phyloP scores from a whole-genome alignment of 768 basidiomycete species.

The Mrakia gelida region DNA sequence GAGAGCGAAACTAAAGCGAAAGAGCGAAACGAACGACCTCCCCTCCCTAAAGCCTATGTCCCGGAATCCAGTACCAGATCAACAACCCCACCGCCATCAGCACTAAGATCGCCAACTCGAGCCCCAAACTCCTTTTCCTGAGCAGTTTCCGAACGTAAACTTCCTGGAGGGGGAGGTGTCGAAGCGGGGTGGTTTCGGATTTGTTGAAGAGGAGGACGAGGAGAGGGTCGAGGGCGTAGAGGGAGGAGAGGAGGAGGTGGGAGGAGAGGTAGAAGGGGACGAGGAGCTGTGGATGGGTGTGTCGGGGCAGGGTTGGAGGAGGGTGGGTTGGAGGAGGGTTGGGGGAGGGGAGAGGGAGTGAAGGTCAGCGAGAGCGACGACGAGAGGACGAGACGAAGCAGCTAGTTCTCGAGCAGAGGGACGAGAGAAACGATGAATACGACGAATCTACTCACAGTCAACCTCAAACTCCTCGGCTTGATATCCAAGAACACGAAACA shows the following conservation, averaged over 20 bases:
- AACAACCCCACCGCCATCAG: constrained; percentile 78
- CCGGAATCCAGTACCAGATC: constrained; percentile 94
- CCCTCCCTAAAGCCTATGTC: constrained; percentile 68
- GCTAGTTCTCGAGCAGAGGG: background rate
- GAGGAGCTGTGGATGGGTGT: constrained; percentile 82
- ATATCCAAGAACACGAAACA: constrained; percentile 90
- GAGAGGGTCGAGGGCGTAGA: constrained; percentile 94
- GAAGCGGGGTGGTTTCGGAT: constrained; percentile 96
- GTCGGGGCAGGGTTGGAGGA: too few species aligned
- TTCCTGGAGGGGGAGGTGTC: constrained; percentile 83
- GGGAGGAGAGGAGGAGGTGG: constrained; percentile 88
- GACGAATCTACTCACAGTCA: constrained; percentile 69
- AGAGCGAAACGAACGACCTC: background rate
- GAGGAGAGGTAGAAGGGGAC: constrained; percentile 85
- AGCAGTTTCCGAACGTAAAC: constrained; percentile 90
- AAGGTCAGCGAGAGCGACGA: background rate
- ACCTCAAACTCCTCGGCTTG: constrained; percentile 81
- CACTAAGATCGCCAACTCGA: constrained; percentile 53
- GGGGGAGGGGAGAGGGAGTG: background rate
- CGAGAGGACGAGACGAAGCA: constrained; percentile 13
- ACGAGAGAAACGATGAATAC: constrained; percentile 18
- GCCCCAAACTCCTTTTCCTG: constrained; percentile 85
- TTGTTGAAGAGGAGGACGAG: constrained; percentile 80
- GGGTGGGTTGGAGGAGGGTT: constrained; percentile 21
- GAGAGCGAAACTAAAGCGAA: background rate